Evolutionary conservation across 768 basidiomycete species (phyloP).

Genomic region (Tylopilus rubrobrunneus): DNA sequence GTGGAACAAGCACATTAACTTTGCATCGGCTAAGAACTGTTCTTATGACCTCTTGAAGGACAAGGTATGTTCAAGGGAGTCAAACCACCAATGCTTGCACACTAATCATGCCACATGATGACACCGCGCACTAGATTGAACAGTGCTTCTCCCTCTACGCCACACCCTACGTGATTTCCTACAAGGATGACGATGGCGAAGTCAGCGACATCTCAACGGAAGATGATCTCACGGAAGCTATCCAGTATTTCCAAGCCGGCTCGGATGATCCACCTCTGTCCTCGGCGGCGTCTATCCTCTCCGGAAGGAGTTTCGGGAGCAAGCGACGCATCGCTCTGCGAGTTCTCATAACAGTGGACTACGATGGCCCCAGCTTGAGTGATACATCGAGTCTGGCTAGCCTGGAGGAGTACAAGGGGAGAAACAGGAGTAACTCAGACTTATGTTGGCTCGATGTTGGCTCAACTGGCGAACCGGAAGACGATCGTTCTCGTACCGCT

Average conservation of each 20-base stretch:
- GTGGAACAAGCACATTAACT: constrained; percentile 72
- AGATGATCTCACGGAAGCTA: constrained; percentile 77
- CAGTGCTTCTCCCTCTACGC: constrained; percentile 76
- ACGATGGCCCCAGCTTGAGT: constrained; percentile 87
- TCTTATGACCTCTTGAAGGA: constrained; percentile 68
- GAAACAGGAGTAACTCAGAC: constrained; percentile 53
- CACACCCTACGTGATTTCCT: constrained; percentile 68
- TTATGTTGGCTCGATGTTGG: constrained; percentile 44
- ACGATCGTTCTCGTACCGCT: constrained; percentile 44
- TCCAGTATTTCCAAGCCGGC: constrained; percentile 79
- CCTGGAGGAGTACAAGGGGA: constrained; percentile 63
- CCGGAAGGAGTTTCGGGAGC: constrained; percentile 56
- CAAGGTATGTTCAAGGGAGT: constrained; percentile 49
- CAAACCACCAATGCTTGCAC: background rate
- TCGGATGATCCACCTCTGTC: constrained; percentile 67
- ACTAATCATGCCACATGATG: background rate
- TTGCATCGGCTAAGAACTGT: constrained; percentile 75
- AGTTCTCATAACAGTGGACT: constrained; percentile 78
- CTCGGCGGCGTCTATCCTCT: constrained; percentile 71
- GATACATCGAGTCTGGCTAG: constrained; percentile 83
- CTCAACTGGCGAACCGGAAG: constrained; percentile 48
- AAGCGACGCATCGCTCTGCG: constrained; percentile 76
- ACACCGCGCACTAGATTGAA: constrained; percentile 61
- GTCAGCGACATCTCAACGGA: constrained; percentile 66
- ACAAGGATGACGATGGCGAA: constrained; percentile 88